Percentiles rank a stretch among this genome's conserved stretches.
Evolutionary conservation across 2,329 filamentous ascomycete genomes (phyloP).

Genomic region (Penicillium frequentans): DNA sequence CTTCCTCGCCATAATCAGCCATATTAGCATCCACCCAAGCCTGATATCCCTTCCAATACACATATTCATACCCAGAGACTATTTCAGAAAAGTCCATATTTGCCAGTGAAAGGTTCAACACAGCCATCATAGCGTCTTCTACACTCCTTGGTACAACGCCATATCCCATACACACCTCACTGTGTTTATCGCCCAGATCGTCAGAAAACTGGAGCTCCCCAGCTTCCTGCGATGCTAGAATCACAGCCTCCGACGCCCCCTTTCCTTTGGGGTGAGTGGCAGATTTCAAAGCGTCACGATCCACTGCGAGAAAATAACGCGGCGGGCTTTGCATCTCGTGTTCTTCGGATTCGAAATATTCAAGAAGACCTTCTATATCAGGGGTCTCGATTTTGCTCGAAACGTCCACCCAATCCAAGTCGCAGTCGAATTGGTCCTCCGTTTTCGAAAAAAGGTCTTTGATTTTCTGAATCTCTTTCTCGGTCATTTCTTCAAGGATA

Average conservation of each 20-base stretch:
- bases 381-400: not conserved
- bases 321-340: not conserved
- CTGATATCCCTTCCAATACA: not conserved
- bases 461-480: not conserved
- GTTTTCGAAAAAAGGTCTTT: not conserved
- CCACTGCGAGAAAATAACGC: not conserved
- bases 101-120: not conserved
- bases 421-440: not conserved
- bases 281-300: not conserved
- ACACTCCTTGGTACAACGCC: not conserved
- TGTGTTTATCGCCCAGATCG: not conserved
- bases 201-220: not conserved
- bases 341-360: not conserved
- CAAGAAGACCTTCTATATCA: not conserved
- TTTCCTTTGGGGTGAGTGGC: not conserved
- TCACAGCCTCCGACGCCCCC: not conserved
- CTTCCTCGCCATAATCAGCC: not conserved
- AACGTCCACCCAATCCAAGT: not conserved
- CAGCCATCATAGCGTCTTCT: not conserved
- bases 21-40: not conserved
- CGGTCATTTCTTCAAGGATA: not conserved
- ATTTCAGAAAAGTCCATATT: not conserved
- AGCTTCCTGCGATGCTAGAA: not conserved
- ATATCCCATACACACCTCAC: not conserved
- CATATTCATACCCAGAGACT: not conserved